These are phyloP conservation scores for Ceratobasidium sp. DNA, from an alignment of 1,284 basidiomycete genomes.

Conservation along the genomic window DNA sequence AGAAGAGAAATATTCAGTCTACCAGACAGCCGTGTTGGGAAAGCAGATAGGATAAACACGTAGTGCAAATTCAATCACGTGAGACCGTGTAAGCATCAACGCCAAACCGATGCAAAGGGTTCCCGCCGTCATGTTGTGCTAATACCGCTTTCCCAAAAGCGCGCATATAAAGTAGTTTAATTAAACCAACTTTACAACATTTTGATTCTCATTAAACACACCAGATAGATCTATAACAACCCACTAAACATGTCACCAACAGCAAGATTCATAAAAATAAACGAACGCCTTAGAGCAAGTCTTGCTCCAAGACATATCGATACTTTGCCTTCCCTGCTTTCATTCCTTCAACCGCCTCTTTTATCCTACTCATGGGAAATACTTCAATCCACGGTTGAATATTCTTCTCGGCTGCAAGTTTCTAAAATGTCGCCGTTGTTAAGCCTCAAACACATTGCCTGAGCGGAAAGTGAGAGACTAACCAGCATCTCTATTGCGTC, in stretches of 20 bases:
- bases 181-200: no score
- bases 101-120: background rate
- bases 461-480: background rate
- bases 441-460: background rate
- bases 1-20: background rate
- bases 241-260: background rate
- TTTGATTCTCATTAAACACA: background rate
- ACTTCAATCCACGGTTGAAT: slow-evolving; percentile 36
- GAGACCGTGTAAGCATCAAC: background rate
- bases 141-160: no score
- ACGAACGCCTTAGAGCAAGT: slow-evolving; percentile 46
- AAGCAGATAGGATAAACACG: slow-evolving; percentile 36
- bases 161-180: no score
- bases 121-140: no score
- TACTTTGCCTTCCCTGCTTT: slow-evolving; percentile 68
- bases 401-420: slow-evolving; percentile 48
- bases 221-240: background rate
- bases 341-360: slow-evolving; percentile 66
- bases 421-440: slow-evolving; percentile 53
- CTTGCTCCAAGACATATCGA: slow-evolving; percentile 65
- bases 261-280: background rate
- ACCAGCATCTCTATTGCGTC: slow-evolving; percentile 72
- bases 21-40: slow-evolving; percentile 38
- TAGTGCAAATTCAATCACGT: slow-evolving; percentile 23
- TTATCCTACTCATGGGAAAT: slow-evolving; percentile 33